A percentile compares a stretch with the other conserved stretches of the same genome.
These are phyloP conservation scores for Diplosphaera chodatii DNA, from an alignment of 139 green algal genomes.

Conservation along the genomic window DNA sequence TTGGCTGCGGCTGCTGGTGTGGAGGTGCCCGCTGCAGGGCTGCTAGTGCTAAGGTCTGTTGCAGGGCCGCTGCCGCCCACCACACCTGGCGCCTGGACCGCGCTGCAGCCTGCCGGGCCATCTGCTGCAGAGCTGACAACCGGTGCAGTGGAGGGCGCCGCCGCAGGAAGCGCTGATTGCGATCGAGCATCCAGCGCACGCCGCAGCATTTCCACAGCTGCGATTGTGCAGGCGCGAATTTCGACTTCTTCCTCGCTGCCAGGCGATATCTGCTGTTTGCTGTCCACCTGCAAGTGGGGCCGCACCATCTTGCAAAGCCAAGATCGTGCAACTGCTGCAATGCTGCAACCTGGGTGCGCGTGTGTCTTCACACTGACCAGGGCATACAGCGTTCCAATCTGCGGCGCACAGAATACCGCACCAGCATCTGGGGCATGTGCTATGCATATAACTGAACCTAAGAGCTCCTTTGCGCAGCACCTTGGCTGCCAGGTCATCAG, in stretches of 20 bases:
- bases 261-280: constrained; percentile 29
- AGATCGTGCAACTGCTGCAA: constrained; percentile 68
- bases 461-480: constrained; percentile 8
- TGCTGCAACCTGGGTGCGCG: constrained; percentile 59
- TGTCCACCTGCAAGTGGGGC: constrained; percentile 32
- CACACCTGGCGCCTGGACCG: too few species aligned
- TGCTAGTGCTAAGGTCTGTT: too few species aligned
- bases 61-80: too few species aligned
- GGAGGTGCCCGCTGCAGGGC: too few species aligned
- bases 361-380: constrained; percentile 52
- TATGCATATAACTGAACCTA: constrained; percentile 4
- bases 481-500: constrained; percentile 16
- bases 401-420: too few species aligned
- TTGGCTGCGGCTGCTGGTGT: too few species aligned
- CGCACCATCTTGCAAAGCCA: neutral
- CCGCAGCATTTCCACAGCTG: constrained; percentile 49
- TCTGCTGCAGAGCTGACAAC: constrained; percentile 1
- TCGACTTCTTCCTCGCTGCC: constrained; percentile 62
- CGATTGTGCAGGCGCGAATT: constrained; percentile 59
- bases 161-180: too few species aligned
- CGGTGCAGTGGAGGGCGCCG: neutral
- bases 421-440: constrained; percentile 37
- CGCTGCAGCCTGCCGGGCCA: too few species aligned
- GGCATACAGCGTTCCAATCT: too few species aligned
- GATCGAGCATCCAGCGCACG: constrained; percentile 4